Evolutionary conservation across 2,329 filamentous ascomycete species (phyloP), one percentile per base, ranked within the genome.

Genomic region (Paraphoma sp.): DNA sequence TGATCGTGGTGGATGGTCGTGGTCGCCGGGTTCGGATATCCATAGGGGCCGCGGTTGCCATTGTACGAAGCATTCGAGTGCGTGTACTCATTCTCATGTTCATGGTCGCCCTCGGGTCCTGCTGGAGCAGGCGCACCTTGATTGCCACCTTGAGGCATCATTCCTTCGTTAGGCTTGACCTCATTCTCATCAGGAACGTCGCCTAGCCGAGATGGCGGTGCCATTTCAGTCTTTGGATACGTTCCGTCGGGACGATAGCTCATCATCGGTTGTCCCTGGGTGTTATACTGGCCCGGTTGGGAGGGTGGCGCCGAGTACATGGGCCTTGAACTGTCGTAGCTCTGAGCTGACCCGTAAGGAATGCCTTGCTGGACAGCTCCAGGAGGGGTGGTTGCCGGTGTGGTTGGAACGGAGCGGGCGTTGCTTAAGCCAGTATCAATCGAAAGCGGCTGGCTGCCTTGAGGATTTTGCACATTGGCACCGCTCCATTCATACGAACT

Each of bases 301-400:
- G 86, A 78, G 1, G 90, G 85, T 14, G 89, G 84, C 0, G 86
- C 85, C 54, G 87, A 91, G 75, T 97, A 97, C 78, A 95, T 88
- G 45, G 88, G 86, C 59, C 94, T 87, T 9, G 90, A 87, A 68
- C 79, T 86, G 71, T 96, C 92, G 70, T 96, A 97, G 45, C 82
- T 80, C 76, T 88, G 91, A 54, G 81, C 87, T 65, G 80, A 85
- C 49, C 88, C 89, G 75, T 97, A 97, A 3, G 87, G 81, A 84
- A 97, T 92, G 70, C 85, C 88, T 67, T 92, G 90, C 65, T 92
- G 90, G 60, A 96, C 83, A 29, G 84, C 86, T 23, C 91, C 92
- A 0, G 94, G 94, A 11, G 94, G 93, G 0, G 94, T 96, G 6
- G 92, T 94, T 28, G 92, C 92, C 58, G 92, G 92, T n/a, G 92